Conservation (phyloP, 768 basidiomycete species). For the Rossbeevera mucosa region DNA sequence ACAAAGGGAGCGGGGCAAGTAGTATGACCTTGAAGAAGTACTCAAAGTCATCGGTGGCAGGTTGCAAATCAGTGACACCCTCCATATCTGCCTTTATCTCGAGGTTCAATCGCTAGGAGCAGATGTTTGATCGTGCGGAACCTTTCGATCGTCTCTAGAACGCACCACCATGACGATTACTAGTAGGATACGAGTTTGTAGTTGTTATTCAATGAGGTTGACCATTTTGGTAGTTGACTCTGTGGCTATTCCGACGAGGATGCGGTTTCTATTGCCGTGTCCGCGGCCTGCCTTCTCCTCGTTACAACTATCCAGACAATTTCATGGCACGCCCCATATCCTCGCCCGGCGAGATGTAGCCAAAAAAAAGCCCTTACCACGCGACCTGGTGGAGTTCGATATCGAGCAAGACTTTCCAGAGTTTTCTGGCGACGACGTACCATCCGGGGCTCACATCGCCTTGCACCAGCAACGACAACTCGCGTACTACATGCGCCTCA, state of each 20-base stretch:
- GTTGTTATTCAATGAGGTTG: slow-evolving; percentile 18
- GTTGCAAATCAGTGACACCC: slow-evolving; percentile 66
- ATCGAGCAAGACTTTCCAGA: slow-evolving; percentile 34
- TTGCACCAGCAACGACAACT: slow-evolving; percentile 70
- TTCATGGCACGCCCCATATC: slow-evolving; percentile 23
- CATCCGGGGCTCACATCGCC: slow-evolving; percentile 66
- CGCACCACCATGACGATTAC: slow-evolving; percentile 49
- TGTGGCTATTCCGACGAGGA: slow-evolving; percentile 2
- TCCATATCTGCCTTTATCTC: slow-evolving; percentile 80
- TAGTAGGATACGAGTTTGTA: slow-evolving; percentile 16
- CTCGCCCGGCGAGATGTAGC: slow-evolving; percentile 14
- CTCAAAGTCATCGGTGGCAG: slow-evolving; percentile 65
- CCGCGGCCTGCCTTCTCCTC: slow-evolving; percentile 9
- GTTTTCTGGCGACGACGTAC: slow-evolving; percentile 51
- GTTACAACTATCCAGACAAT: slow-evolving; percentile 13
- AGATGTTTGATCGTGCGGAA: not conserved
- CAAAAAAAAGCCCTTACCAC: slow-evolving; percentile 35
- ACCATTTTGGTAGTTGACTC: not conserved
- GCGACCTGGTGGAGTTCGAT: slow-evolving; percentile 33
- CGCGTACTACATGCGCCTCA: slow-evolving; percentile 75
- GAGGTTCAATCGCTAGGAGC: slow-evolving; percentile 49
- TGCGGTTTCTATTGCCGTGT: slow-evolving; percentile 20
- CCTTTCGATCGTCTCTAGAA: slow-evolving; percentile 4
- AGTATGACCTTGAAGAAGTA: slow-evolving; percentile 68
- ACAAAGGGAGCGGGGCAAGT: not conserved